Evolutionary conservation across 116 monocot genomes (phyloP).

Genomic region (Iris pallida): DNA sequence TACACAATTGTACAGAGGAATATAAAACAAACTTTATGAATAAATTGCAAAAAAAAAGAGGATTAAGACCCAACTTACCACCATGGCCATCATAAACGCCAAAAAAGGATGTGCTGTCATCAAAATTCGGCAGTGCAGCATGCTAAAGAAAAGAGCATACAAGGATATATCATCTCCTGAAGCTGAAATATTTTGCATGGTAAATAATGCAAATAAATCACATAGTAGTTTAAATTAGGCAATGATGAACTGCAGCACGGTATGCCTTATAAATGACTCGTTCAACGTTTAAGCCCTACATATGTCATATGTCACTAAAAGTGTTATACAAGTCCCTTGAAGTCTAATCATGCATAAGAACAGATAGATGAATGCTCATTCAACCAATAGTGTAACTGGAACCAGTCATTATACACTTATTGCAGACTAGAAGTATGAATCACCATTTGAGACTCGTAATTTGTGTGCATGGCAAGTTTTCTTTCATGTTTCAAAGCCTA

Average conservation of each 20-base stretch:
- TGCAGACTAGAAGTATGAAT: too few species aligned
- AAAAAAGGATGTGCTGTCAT: conserved; percentile 76
- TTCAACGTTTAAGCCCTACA: not conserved
- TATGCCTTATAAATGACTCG: not conserved
- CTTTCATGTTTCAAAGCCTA: too few species aligned
- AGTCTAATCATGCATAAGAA: too few species aligned
- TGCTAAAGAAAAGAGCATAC: conserved; percentile 40
- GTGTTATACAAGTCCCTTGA: too few species aligned
- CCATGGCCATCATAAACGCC: conserved; percentile 98
- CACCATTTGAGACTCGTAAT: too few species aligned
- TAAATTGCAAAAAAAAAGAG: not conserved
- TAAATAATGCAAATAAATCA: not conserved
- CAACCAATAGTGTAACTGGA: too few species aligned
- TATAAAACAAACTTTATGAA: not conserved
- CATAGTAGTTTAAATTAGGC: not conserved
- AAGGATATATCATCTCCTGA: not conserved
- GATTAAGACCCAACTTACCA: conserved; percentile 28
- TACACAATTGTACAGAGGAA: too few species aligned
- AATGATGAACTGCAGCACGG: not conserved
- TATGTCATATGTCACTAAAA: not conserved
- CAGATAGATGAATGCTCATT: too few species aligned
- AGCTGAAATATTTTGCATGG: not conserved
- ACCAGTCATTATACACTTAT: too few species aligned
- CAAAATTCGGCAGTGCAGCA: conserved; percentile 73
- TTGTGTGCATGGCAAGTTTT: too few species aligned